phyloP scores from a whole-genome alignment of 805 yeast genomes.

The Saccharomyces kudriavzevii region DNA sequence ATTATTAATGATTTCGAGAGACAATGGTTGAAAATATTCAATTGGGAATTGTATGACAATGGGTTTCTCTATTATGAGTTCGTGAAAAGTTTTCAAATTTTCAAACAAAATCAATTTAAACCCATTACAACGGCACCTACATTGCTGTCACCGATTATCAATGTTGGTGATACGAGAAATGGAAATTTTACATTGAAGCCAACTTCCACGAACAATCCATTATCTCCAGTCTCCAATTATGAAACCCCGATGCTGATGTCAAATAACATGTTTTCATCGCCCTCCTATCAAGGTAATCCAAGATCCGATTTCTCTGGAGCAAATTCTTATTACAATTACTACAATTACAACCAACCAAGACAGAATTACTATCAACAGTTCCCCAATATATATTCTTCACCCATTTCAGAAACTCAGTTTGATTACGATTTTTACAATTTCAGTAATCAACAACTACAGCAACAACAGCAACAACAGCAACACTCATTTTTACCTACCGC shows the following conservation, averaged over 20 bases:
- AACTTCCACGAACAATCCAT: conserved; percentile 8
- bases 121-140: conserved; percentile 9
- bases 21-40: conserved; percentile 53
- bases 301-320: conserved; percentile 9
- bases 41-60: conserved; percentile 49
- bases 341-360: conserved; percentile 7
- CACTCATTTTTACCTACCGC: neutral
- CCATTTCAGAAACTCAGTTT: neutral
- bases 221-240: conserved; percentile 15
- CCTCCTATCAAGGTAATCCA: conserved; percentile 16
- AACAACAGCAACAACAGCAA: neutral
- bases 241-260: conserved; percentile 15
- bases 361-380: conserved; percentile 6
- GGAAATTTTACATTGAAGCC: neutral
- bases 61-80: conserved; percentile 22
- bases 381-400: conserved; percentile 12
- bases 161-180: neutral
- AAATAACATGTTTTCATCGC: conserved; percentile 18
- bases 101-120: conserved; percentile 13
- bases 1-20: conserved; percentile 62
- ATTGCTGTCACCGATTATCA: conserved; percentile 9
- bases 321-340: conserved; percentile 3
- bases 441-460: conserved; percentile 1
- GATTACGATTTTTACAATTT: conserved; percentile 1
- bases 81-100: conserved; percentile 17